Base-by-base conservation (phyloP, 1,284 basidiomycete species). In the Melampsora medusae region DNA sequence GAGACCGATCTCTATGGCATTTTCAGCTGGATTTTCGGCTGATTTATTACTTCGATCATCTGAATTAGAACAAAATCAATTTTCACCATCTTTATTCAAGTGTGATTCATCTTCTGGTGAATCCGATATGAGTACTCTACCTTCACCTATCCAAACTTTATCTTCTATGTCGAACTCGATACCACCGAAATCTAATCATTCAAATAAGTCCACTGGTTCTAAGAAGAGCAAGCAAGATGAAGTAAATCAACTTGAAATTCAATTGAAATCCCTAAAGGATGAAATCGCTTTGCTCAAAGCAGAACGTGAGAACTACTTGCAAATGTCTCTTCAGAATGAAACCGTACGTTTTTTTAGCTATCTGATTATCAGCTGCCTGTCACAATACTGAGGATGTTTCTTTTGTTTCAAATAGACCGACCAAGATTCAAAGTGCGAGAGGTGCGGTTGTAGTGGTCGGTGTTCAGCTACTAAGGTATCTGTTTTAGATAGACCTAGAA, bases 1-100 rank as follows among this genome's bases (percentile, higher is more conserved):
- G 7, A 19, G 60, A 62, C 60, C 60, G 28, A 35, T 62, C n/a
- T 62, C 60, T 6, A 62, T 62, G 60, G 33, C 60, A 12, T 62
- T 62, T 19, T 62, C 60, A 16, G 60, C 60, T 17, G 60, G 60
- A 28, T 62, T 62, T 19, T 28, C 60, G 12, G 53, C 53, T 33
- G 28, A 62, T 6, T 35, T 62, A 22, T 35, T 62, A 62, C 28
- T 19, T 35, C n/a, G 19, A 31, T 28, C 25, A 17, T 62, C 60
- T 31, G 33, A 28, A 19, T 42, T 12, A 12, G 5, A 42, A 42
- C 5, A 42, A 42, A 42, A 42, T 42, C 53, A 56, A 56, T 28
- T 28, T 28, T 56, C 53, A n/a, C 53, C 53, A 14, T 28, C 53
- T 7, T 22, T 56, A 14, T 56, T 28, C 6, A n/a, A 28, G n/a